A percentile compares a stretch with the other conserved stretches of the same genome.
phyloP scores from a whole-genome alignment of 306 rosid genomes.

The Rosa multiflora region DNA sequence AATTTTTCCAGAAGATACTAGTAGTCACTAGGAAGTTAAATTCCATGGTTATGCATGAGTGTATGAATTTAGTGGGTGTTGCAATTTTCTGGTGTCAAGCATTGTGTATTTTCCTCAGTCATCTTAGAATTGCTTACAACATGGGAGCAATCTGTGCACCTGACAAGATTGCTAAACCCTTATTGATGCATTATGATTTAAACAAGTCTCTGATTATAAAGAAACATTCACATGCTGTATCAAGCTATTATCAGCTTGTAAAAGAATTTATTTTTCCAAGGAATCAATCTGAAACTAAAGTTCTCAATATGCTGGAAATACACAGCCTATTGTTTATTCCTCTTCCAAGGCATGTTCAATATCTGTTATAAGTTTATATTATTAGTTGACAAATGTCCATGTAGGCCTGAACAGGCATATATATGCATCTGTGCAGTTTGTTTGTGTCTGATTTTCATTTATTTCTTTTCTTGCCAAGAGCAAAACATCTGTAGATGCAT shows the following conservation, averaged over 20 bases:
- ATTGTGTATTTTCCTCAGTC: not conserved
- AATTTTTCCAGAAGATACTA: not conserved
- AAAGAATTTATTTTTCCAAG: not conserved
- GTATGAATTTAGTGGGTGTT: slow-evolving; percentile 4
- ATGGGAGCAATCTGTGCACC: not conserved
- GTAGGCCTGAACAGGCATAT: not conserved
- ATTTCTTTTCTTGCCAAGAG: not conserved
- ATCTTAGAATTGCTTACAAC: not conserved
- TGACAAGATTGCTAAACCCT: not conserved
- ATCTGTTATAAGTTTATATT: not conserved
- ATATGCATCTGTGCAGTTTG: not conserved
- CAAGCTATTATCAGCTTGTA: not conserved
- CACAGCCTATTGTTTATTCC: not conserved
- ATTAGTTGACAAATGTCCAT: slow-evolving; percentile 1
- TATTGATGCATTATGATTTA: not conserved
- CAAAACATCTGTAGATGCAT: not conserved
- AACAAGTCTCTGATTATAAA: not conserved
- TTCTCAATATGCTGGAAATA: not conserved
- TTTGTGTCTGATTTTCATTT: not conserved
- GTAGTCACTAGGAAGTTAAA: not conserved
- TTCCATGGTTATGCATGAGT: not conserved
- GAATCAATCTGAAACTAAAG: not conserved
- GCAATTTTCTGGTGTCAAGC: not conserved
- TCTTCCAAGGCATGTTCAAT: not conserved
- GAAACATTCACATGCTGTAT: not conserved